phyloP scores from a whole-genome alignment of 1,284 basidiomycete species.

The Pterula multifida region DNA sequence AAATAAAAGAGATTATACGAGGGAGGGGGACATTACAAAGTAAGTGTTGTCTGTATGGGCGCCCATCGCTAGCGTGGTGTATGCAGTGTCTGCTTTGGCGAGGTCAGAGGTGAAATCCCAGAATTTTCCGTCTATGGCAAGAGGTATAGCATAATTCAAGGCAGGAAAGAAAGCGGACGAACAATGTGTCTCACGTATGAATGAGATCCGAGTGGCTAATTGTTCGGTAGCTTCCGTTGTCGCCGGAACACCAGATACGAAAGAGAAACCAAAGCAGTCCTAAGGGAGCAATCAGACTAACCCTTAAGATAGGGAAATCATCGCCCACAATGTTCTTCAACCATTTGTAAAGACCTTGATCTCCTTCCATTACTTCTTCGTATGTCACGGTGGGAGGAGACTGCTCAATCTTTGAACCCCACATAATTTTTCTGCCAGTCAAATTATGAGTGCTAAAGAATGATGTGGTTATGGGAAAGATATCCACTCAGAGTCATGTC shows the following conservation, averaged over 20 bases:
- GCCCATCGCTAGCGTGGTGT: constrained; percentile 78
- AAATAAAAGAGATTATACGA: constrained; percentile 2
- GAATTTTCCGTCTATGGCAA: constrained; percentile 67
- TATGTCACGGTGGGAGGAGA: constrained; percentile 71
- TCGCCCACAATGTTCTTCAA: constrained; percentile 66
- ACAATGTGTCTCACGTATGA: constrained; percentile 94
- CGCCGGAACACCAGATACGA: constrained; percentile 72
- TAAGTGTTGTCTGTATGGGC: constrained; percentile 97
- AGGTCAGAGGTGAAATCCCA: constrained; percentile 97
- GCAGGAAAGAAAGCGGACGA: constrained; percentile 13
- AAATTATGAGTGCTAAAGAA: constrained; percentile 4
- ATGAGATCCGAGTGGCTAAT: constrained; percentile 68
- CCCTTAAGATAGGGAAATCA: constrained; percentile 1
- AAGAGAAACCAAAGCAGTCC: constrained; percentile 84
- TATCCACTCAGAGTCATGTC: constrained; percentile 30
- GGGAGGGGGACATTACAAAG: constrained; percentile 41
- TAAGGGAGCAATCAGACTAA: constrained; percentile 20
- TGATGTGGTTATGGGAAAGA: neutral
- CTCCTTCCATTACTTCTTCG: constrained; percentile 65
- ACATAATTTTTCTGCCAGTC: constrained; percentile 37
- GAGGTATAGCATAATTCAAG: constrained; percentile 6
- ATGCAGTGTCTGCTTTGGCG: constrained; percentile 84
- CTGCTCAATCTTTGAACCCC: constrained; percentile 70
- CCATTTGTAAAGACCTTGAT: constrained; percentile 71
- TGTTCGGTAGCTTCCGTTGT: constrained; percentile 80